A percentile compares a stretch with the other conserved stretches of the same genome.
These are phyloP conservation scores for Ophiostoma sp. DNA, from an alignment of 2,329 filamentous ascomycete species.

Conservation along the genomic window DNA sequence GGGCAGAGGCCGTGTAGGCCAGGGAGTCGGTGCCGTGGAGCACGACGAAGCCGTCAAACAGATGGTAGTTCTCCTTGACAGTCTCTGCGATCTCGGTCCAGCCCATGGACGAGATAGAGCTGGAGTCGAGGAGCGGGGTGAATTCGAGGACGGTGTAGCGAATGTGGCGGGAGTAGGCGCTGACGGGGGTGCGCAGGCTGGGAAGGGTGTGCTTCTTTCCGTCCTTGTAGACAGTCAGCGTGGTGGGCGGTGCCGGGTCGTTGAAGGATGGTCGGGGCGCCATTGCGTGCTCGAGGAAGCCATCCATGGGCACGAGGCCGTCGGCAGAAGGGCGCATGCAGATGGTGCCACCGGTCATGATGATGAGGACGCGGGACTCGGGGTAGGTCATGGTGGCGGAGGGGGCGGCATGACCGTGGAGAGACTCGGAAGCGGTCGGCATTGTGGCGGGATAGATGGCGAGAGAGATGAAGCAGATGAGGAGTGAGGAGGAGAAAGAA, in stretches of 20 bases:
- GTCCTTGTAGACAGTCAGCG: conserved; percentile 48
- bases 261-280: conserved; percentile 81
- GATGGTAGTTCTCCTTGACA: conserved; percentile 78
- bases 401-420: conserved; percentile 4
- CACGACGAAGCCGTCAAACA: conserved; percentile 87
- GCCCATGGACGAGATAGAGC: conserved; percentile 77
- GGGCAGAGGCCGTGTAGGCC: conserved; percentile 80
- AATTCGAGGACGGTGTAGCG: conserved; percentile 84
- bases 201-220: conserved; percentile 51
- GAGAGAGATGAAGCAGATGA: background rate
- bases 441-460: background rate
- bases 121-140: conserved; percentile 77
- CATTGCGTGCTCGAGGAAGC: conserved; percentile 78
- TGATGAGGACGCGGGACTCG: conserved; percentile 78
- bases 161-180: conserved; percentile 73
- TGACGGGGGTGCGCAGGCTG: conserved; percentile 72
- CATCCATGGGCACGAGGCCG: conserved; percentile 72
- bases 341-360: conserved; percentile 86
- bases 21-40: conserved; percentile 88
- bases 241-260: conserved; percentile 55
- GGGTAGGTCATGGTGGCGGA: conserved; percentile 40
- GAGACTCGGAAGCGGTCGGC: conserved; percentile 13
- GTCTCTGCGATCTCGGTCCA: conserved; percentile 79
- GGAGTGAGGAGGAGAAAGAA: background rate
- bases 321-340: conserved; percentile 81